Evolutionary conservation across 106 monocot genomes (phyloP).

Genomic region (Dendrobium officinale): DNA sequence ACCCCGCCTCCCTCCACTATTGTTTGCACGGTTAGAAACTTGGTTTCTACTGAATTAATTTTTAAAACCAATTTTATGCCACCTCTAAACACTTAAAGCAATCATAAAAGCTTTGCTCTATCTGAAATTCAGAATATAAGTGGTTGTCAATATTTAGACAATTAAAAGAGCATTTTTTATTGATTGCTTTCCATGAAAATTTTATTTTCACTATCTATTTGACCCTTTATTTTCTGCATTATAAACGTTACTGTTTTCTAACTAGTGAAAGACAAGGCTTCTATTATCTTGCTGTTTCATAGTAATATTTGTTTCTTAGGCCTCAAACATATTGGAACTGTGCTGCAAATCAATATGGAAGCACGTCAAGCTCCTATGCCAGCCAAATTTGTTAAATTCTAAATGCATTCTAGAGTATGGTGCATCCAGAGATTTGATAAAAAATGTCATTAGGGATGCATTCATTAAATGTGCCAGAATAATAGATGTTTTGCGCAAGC

Average conservation of each 20-base stretch:
- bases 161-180: no score
- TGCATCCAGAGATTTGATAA: conserved; percentile 11
- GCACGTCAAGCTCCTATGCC: conserved; percentile 17
- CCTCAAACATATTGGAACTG: conserved; percentile 26
- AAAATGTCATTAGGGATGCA: conserved; percentile 41
- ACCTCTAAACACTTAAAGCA: not conserved
- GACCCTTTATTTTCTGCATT: not conserved
- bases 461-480: conserved; percentile 37
- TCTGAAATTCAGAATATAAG: not conserved
- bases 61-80: not conserved
- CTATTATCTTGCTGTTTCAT: not conserved
- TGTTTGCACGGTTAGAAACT: not conserved
- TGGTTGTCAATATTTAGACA: not conserved
- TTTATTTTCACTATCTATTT: not conserved
- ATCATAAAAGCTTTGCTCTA: not conserved
- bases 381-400: conserved; percentile 13
- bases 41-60: not conserved
- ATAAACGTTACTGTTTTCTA: not conserved
- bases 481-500: conserved; percentile 35
- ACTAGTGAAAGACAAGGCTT: not conserved
- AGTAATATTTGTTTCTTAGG: conserved; percentile 24
- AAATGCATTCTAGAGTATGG: not conserved
- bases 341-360: conserved; percentile 41
- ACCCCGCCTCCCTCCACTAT: no score
- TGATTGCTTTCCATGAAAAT: not conserved